Base-by-base conservation (phyloP, 768 basidiomycete genomes). In the Clathrus columnatus region DNA sequence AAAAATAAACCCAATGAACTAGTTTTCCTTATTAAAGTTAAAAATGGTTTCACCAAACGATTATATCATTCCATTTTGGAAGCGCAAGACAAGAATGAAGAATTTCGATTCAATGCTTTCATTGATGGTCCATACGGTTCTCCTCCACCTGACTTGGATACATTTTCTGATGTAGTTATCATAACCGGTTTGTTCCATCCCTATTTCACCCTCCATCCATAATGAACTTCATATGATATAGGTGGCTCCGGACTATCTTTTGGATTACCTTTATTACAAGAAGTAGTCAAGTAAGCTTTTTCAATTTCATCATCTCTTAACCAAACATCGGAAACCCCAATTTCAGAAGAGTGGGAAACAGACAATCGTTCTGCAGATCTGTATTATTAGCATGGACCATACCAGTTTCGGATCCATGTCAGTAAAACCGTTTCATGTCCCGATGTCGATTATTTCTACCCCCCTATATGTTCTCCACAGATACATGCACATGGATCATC, bases 81-180 rank as follows among this genome's bases (percentile, higher is more conserved):
- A 1, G 20, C 24, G 6, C 48, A 28, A 18, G 66, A 70, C 1
- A 74, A 71, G 2, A 55, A 50, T 17, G 63, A 54, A 24, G 66
- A 67, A 2, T 60, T 62, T 46, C 64, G 63, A 17, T 66, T 79
- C 36, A 72, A 72, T 27, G 73, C 79, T 11, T 72, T 80, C 36
- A 59, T 87, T 1, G 84, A 85, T 32, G 82, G 82, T 2, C 82
- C 82, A 7, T 83, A 83, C 55, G 75, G 81, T 4, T 60, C 63
- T 0, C n/a, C 36, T 11, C 70, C 74, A 0, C 76, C 76, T 0
- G 63, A 69, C 41, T 60, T 81, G 48, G 60, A 61, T 3, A 64
- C 66, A 1, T 79, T 72, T 49, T 72, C 77, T 11, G 75, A 72
- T 5, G 71, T 76, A 0, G 65, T 83, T 4, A 66, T 83, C 10